A percentile compares a stretch with the other conserved stretches of the same genome.
phyloP scores from a whole-genome alignment of 75 land plant genomes.

The Selaginella tamariscina region DNA sequence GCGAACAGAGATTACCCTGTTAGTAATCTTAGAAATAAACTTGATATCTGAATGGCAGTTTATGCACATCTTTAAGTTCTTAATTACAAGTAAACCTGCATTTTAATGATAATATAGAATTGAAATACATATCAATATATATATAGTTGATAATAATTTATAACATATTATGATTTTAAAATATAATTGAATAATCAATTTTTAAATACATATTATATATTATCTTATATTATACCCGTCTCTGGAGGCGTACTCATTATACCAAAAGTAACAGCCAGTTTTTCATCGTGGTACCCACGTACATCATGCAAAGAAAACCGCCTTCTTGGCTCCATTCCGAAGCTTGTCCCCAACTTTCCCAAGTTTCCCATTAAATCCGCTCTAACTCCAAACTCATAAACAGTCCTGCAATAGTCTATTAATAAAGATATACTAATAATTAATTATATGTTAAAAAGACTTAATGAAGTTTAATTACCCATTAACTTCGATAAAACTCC shows the following conservation, averaged over 20 bases:
- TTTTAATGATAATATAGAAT: too few species aligned
- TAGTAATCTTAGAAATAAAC: constrained; percentile 13
- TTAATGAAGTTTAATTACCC: too few species aligned
- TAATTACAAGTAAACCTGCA: background rate
- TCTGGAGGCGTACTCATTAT: background rate
- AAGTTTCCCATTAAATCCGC: background rate
- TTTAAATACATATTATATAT: too few species aligned
- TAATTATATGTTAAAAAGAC: too few species aligned
- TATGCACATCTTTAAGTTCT: constrained; percentile 14
- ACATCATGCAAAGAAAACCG: background rate
- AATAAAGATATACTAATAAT: too few species aligned
- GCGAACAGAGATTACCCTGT: background rate
- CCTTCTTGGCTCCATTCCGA: background rate
- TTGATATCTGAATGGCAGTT: constrained; percentile 16
- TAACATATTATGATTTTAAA: too few species aligned
- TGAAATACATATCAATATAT: too few species aligned
- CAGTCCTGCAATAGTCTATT: too few species aligned
- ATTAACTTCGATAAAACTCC: background rate
- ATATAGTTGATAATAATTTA: too few species aligned
- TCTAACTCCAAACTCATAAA: background rate
- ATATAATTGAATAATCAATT: too few species aligned
- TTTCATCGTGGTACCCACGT: background rate
- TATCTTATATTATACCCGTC: too few species aligned
- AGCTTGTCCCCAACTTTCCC: background rate
- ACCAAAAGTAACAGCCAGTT: background rate